Evolutionary conservation across 768 basidiomycete genomes (phyloP), one percentile per base, ranked within the genome.

Genomic region (Xerocomus brunneocitrinus): DNA sequence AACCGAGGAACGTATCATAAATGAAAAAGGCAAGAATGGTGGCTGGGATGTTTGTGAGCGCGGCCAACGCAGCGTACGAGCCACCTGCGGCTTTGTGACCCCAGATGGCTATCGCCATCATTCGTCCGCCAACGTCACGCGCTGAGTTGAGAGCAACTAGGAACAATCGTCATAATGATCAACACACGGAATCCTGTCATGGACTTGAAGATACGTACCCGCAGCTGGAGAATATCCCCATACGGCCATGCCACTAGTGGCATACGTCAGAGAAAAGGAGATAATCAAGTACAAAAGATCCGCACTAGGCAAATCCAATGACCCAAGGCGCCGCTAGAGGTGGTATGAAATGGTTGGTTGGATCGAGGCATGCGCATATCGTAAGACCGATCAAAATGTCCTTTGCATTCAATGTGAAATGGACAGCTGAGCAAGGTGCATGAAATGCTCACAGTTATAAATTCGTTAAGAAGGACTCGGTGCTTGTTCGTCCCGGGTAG

Each of bases 21-120:
- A 84, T 52, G 48, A 74, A 53, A 24, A 74, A 77, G 13, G 76
- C 82, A 45, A 84, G 65, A 28, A 85, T 49, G 12, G 77, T 87
- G 3, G 83, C 82, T 4, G 82, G 83, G 58, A 87, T 82, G 58
- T 84, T 87, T 4, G 81, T 80, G 32, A 87, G 74, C 2, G 85
- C 81, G 1, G 84, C 63, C 46, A 87, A 77, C 12, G 83, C 85
- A 2, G 81, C 77, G 60, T 86, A 87, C 5, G 62, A 56, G 16
- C 77, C 79, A 34, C 83, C 84, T 28, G 67, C 66, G 27, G 82
- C 83, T 57, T 64, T 61, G 3, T 32, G 61, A 19, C 85, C 85
- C 76, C 80, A 87, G 51, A 87, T 77, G 3, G 82, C 73, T 67
- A 89, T 62, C 0, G 76, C 79, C 58, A 78, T 76, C 19, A 87